Evolutionary conservation across 2,329 filamentous ascomycete genomes (phyloP).

Genomic region (Venturiaceae sp.): DNA sequence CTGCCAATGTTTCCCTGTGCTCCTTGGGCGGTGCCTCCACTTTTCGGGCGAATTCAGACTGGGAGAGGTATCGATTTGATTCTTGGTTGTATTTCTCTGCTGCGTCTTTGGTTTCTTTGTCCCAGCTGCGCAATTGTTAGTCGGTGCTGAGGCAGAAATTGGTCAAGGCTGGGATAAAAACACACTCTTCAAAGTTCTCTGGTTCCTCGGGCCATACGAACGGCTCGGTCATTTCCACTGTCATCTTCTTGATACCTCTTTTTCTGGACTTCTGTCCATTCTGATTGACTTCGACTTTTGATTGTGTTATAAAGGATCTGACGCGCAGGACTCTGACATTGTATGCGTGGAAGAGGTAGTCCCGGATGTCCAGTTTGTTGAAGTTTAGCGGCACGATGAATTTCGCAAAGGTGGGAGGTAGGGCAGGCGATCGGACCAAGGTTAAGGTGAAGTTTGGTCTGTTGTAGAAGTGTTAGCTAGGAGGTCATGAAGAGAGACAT

Average conservation of each 20-base stretch:
- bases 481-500: background rate
- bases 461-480: constrained; percentile 5
- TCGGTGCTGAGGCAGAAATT: background rate
- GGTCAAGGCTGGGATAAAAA: constrained; percentile 11
- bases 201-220: constrained; percentile 80
- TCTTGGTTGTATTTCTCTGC: constrained; percentile 3
- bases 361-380: constrained; percentile 92
- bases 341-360: constrained; percentile 88
- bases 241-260: constrained; percentile 80
- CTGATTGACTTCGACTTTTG: constrained; percentile 29
- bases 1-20: constrained; percentile 14
- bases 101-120: constrained; percentile 15
- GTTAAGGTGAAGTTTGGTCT: constrained; percentile 77
- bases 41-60: constrained; percentile 14
- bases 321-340: constrained; percentile 61
- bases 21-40: constrained; percentile 16
- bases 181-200: constrained; percentile 47
- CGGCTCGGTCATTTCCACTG: constrained; percentile 74
- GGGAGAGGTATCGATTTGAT: background rate
- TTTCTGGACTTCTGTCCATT: constrained; percentile 51
- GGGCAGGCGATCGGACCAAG: constrained; percentile 62
- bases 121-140: constrained; percentile 14
- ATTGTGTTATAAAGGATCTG: constrained; percentile 68
- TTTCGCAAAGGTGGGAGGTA: constrained; percentile 71
- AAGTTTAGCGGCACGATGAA: constrained; percentile 87